Evolutionary conservation across 2,329 filamentous ascomycete genomes (phyloP).

Genomic region (Penicillium olsonii): DNA sequence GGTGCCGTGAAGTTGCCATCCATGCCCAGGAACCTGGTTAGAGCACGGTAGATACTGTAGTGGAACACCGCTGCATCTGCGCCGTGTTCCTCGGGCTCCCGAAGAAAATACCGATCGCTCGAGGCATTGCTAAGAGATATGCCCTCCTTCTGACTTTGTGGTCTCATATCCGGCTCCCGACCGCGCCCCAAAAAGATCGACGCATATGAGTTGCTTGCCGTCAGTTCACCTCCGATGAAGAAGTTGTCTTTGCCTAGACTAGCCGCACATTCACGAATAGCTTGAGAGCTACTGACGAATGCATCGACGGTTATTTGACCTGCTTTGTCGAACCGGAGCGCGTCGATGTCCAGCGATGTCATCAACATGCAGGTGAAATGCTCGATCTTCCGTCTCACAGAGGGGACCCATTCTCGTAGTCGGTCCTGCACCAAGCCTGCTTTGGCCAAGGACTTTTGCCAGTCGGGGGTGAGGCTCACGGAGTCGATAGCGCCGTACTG

Average conservation of each 20-base stretch:
- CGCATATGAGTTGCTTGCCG: constrained; percentile 58
- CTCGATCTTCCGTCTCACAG: constrained; percentile 56
- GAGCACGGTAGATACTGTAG: constrained; percentile 58
- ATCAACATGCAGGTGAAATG: constrained; percentile 62
- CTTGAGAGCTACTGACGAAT: constrained; percentile 55
- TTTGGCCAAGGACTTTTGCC: constrained; percentile 61
- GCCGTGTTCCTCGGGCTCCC: constrained; percentile 49
- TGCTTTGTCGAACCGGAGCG: constrained; percentile 63
- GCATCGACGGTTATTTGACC: constrained; percentile 60
- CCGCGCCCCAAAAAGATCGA: constrained; percentile 60
- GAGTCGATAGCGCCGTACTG: constrained; percentile 61
- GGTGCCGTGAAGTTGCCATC: constrained; percentile 53
- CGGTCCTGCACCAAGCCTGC: constrained; percentile 65
- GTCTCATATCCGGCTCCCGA: constrained; percentile 51
- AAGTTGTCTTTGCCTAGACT: constrained; percentile 59
- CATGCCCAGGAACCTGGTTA: constrained; percentile 57
- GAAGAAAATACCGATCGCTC: constrained; percentile 46
- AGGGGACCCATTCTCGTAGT: constrained; percentile 59
- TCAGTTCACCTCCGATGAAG: constrained; percentile 61
- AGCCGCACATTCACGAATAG: constrained; percentile 55
- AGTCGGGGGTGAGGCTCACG: constrained; percentile 60
- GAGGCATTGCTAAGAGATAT: constrained; percentile 45
- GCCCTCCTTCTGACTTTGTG: constrained; percentile 46
- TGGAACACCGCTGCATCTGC: constrained; percentile 60
- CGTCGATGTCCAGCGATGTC: constrained; percentile 59